Conservation (phyloP, 352 stramenopile genomes). For the Globisporangium carolinianum region DNA sequence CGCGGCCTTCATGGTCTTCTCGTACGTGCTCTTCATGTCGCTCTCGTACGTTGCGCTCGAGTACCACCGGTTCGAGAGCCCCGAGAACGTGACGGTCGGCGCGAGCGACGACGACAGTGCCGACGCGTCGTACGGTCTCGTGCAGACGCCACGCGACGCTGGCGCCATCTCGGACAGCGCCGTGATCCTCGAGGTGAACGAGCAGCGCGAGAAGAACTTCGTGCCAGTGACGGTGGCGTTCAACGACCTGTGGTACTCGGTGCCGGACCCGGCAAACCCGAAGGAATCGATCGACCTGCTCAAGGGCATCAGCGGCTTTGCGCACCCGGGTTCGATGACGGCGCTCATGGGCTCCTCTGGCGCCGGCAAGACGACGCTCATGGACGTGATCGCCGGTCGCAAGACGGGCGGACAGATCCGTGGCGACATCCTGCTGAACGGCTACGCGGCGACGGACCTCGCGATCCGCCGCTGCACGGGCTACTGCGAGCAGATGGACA, state of each 20-base stretch:
- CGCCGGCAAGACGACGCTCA: constrained; percentile 92
- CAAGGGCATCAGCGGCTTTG: constrained; percentile 45
- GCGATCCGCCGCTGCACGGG: constrained; percentile 31
- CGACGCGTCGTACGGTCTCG: constrained; percentile 4
- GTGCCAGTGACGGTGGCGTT: constrained; percentile 37
- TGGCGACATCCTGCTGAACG: constrained; percentile 88
- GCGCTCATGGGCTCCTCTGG: constrained; percentile 70
- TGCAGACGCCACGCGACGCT: neutral
- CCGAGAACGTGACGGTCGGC: too few species aligned
- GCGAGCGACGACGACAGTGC: constrained; percentile 1
- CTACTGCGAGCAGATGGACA: constrained; percentile 66
- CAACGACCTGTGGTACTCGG: constrained; percentile 39
- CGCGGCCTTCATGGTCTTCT: constrained; percentile 15
- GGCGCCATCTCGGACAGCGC: neutral
- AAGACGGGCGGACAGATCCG: constrained; percentile 86
- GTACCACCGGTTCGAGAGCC: constrained; percentile 23
- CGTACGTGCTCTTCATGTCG: constrained; percentile 27
- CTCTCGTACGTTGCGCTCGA: constrained; percentile 22
- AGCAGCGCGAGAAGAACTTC: constrained; percentile 14
- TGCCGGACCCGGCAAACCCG: constrained; percentile 18
- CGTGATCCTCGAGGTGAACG: constrained; percentile 4
- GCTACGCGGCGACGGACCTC: constrained; percentile 59
- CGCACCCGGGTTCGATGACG: constrained; percentile 46
- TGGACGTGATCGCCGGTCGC: constrained; percentile 92
- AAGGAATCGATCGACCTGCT: constrained; percentile 48